Conservation (phyloP, 495 filamentous ascomycete genomes). For the Podospora australis region DNA sequence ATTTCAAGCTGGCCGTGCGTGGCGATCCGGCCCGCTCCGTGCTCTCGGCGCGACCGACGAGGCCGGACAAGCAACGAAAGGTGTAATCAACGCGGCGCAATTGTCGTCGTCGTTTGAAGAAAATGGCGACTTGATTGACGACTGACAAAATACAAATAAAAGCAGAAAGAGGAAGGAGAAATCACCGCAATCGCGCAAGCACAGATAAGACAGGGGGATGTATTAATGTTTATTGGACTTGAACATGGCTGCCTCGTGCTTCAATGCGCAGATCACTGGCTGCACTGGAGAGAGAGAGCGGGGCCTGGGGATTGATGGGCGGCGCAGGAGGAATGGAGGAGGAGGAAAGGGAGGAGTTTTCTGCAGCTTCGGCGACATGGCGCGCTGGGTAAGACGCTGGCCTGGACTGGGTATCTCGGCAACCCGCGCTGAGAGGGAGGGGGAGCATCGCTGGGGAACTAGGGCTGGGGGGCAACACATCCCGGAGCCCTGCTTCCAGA, state of each 20-base stretch:
- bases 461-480: neutral
- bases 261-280: constrained; percentile 18
- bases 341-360: constrained; percentile 4
- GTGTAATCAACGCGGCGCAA: constrained; percentile 8
- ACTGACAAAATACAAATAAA: constrained; percentile 1
- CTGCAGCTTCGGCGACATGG: constrained; percentile 4
- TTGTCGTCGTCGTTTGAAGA: constrained; percentile 5
- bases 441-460: constrained; percentile 5
- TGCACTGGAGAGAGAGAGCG: constrained; percentile 6
- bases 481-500: constrained; percentile 8
- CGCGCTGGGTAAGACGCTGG: neutral
- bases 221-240: constrained; percentile 19
- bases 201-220: constrained; percentile 14
- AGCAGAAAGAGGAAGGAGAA: neutral
- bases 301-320: constrained; percentile 7
- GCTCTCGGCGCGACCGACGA: constrained; percentile 20
- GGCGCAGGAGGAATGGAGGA: constrained; percentile 11
- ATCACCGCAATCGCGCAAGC: constrained; percentile 1
- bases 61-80: constrained; percentile 14
- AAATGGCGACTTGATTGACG: neutral
- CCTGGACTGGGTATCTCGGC: constrained; percentile 5
- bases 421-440: neutral
- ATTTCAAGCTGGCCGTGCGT: constrained; percentile 1
- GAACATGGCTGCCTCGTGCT: constrained; percentile 23
- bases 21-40: constrained; percentile 8